Percentiles rank a stretch among this genome's conserved stretches.
Evolutionary conservation across 176 grass and related monocot species (phyloP).

Genomic region (Aegilops tauschii): DNA sequence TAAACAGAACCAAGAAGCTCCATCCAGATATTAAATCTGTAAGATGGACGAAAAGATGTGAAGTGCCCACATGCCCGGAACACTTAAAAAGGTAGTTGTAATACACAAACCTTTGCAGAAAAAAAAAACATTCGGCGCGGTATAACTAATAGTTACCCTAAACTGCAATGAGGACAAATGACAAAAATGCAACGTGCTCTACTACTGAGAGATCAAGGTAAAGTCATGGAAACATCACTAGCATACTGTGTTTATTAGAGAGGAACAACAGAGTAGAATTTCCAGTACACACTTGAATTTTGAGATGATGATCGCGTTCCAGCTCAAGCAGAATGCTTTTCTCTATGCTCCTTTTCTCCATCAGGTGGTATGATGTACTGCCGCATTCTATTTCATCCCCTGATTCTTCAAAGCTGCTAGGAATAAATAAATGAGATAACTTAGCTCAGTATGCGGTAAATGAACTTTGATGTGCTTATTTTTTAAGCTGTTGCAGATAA

Average conservation of each 20-base stretch:
- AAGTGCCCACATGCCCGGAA: background rate
- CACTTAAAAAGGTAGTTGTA: background rate
- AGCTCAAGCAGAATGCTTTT: constrained; percentile 77
- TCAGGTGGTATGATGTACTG: constrained; percentile 37
- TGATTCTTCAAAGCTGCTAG: constrained; percentile 62
- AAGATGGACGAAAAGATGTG: background rate
- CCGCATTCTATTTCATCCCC: constrained; percentile 36
- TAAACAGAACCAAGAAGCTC: background rate
- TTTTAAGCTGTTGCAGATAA: background rate
- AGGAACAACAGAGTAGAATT: background rate
- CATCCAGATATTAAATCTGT: background rate
- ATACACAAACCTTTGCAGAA: background rate
- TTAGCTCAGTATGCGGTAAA: background rate
- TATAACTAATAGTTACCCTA: background rate
- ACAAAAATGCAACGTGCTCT: background rate
- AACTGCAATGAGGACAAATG: background rate
- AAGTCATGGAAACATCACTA: background rate
- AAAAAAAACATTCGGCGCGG: background rate
- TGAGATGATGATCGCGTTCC: constrained; percentile 62
- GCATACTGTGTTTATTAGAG: background rate
- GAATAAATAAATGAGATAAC: constrained; percentile 11
- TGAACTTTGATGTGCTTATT: background rate
- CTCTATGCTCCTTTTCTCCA: constrained; percentile 63
- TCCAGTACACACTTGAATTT: constrained; percentile 53
- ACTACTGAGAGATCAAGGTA: background rate